phyloP scores from a whole-genome alignment of 106 monocot species.

The Dendrobium catenatum region DNA sequence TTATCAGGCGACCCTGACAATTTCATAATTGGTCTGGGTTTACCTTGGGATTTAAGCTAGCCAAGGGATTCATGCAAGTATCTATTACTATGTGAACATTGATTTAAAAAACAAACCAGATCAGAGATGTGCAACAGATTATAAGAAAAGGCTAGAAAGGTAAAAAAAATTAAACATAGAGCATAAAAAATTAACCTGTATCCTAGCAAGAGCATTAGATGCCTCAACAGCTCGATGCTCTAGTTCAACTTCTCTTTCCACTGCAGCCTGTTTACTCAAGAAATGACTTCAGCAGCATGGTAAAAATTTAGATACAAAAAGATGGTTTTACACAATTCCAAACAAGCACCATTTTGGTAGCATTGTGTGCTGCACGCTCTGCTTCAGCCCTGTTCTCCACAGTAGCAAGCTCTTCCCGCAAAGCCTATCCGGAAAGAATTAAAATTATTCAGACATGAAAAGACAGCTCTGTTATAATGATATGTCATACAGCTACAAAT shows the following conservation, averaged over 20 bases:
- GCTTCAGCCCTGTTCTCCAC: conserved; percentile 88
- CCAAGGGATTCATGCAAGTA: no score
- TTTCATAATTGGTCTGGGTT: no score
- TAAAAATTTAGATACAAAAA: conserved; percentile 4
- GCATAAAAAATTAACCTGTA: conserved; percentile 54
- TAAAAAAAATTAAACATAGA: background rate
- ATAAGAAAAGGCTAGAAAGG: background rate
- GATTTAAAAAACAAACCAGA: background rate
- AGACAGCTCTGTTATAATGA: background rate
- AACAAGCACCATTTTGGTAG: conserved; percentile 83
- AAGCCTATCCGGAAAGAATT: conserved; percentile 38
- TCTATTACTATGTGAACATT: no score
- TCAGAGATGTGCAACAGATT: background rate
- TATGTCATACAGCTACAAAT: background rate
- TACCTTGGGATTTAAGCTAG: no score
- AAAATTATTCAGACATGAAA: background rate
- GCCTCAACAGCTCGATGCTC: conserved; percentile 97
- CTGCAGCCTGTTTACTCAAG: conserved; percentile 62
- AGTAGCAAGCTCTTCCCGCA: conserved; percentile 84
- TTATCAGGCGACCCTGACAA: background rate
- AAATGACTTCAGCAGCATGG: background rate
- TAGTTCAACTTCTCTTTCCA: conserved; percentile 95
- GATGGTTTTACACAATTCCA: conserved; percentile 6
- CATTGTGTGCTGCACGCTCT: conserved; percentile 87
- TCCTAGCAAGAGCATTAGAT: conserved; percentile 97